Percentiles rank a stretch among this genome's conserved stretches.
Evolutionary conservation across 176 grass and related monocot genomes (phyloP).

Genomic region (Miscanthus lutarioriparius): DNA sequence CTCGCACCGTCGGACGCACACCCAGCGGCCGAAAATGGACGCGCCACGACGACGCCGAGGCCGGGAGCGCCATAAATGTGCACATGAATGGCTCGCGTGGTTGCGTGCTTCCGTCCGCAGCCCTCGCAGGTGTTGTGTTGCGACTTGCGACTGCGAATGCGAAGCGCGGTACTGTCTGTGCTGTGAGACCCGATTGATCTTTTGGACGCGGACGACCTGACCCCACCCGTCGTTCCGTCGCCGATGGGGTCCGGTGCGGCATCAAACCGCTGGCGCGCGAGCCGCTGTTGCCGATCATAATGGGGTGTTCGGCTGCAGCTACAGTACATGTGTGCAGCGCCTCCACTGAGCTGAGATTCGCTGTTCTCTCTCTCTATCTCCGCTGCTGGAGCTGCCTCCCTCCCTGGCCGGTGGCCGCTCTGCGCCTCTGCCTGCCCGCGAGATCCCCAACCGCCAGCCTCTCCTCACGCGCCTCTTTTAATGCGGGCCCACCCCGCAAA

Average conservation of each 20-base stretch:
- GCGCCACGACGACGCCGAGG: not conserved
- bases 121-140: not conserved
- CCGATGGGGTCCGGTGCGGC: not conserved
- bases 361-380: not conserved
- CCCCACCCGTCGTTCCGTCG: not conserved
- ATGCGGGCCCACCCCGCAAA: slow-evolving; percentile 6
- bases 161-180: not conserved
- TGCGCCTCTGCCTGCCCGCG: not conserved
- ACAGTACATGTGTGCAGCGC: no score
- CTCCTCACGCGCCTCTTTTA: slow-evolving; percentile 15
- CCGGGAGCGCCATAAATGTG: slow-evolving; percentile 25
- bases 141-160: not conserved
- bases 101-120: not conserved
- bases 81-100: slow-evolving; percentile 5
- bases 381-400: not conserved
- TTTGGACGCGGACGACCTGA: not conserved
- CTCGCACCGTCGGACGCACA: not conserved
- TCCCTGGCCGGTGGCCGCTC: not conserved
- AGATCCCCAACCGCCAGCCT: slow-evolving; percentile 33
- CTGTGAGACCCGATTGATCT: not conserved
- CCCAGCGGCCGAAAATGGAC: not conserved
- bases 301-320: no score
- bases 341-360: no score
- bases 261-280: slow-evolving; percentile 12
- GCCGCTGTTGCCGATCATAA: not conserved